These are phyloP conservation scores for Escovopsis sp. DNA, from an alignment of 2,329 filamentous ascomycete genomes.

Conservation along the genomic window DNA sequence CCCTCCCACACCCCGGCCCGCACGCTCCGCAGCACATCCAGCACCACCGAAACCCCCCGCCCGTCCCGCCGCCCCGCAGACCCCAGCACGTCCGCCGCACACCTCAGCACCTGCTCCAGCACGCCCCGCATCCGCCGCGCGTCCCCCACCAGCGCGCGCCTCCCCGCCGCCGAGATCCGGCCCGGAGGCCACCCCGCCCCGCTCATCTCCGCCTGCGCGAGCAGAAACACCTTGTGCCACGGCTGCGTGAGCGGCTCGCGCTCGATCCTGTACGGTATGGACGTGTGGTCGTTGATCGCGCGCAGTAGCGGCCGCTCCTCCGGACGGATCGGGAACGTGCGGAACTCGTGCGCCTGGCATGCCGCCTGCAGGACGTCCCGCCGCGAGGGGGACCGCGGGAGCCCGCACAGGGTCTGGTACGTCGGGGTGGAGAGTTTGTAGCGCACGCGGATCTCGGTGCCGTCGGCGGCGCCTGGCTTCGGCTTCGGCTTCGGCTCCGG, in stretches of 20 bases:
- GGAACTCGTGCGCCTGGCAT: slow-evolving; percentile 24
- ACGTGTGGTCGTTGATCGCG: slow-evolving; percentile 23
- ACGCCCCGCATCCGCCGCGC: slow-evolving; percentile 2
- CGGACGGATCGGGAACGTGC: slow-evolving; percentile 21
- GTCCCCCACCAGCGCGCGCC: too few species aligned
- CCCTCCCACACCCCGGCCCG: slow-evolving; percentile 70
- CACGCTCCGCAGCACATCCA: slow-evolving; percentile 67
- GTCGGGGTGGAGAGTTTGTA: slow-evolving; percentile 20
- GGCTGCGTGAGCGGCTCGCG: slow-evolving; percentile 33
- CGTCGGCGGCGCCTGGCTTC: too few species aligned
- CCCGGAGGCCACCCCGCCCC: slow-evolving; percentile 40
- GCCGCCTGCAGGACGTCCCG: slow-evolving; percentile 22
- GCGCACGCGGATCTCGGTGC: slow-evolving; percentile 18
- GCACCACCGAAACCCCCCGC: slow-evolving; percentile 47
- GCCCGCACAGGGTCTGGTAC: slow-evolving; percentile 15
- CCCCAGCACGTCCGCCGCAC: slow-evolving; percentile 24
- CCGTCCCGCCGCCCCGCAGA: slow-evolving; percentile 37
- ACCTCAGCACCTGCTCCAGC: slow-evolving; percentile 22
- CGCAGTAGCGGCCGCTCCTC: slow-evolving; percentile 22
- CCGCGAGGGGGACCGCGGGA: slow-evolving; percentile 14
- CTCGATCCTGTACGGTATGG: slow-evolving; percentile 22
- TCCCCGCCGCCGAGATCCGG: slow-evolving; percentile 22
- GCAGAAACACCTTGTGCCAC: slow-evolving; percentile 61
- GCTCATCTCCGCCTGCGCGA: slow-evolving; percentile 61
- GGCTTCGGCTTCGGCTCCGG: too few species aligned